Evolutionary conservation across 176 grass and related monocot species (phyloP).

Genomic region (Leersia perrieri): DNA sequence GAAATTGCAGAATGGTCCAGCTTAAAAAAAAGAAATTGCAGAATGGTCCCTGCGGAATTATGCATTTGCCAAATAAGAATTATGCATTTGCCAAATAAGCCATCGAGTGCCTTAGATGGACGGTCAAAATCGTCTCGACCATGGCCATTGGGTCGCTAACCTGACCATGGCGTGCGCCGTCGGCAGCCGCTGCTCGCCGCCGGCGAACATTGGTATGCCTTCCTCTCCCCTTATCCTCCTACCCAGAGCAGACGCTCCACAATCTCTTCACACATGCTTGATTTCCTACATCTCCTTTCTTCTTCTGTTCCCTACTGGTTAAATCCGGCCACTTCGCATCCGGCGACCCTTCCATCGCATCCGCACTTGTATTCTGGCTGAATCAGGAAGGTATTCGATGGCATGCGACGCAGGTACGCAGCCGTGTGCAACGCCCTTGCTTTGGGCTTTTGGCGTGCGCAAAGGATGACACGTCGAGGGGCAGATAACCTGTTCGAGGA

Average conservation of each 20-base stretch:
- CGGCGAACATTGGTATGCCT: conserved; percentile 47
- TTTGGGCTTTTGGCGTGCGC: conserved; percentile 50
- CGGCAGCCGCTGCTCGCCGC: conserved; percentile 44
- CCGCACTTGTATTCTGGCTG: conserved; percentile 40
- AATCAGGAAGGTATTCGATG: conserved; percentile 40
- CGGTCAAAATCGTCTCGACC: too few species aligned
- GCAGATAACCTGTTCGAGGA: conserved; percentile 61
- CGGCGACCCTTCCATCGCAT: conserved; percentile 51
- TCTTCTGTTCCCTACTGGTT: conserved; percentile 27
- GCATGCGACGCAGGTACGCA: conserved; percentile 18
- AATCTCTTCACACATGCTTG: too few species aligned
- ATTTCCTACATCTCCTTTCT: too few species aligned
- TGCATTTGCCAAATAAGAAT: neutral
- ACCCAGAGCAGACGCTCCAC: too few species aligned
- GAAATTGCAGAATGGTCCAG: too few species aligned
- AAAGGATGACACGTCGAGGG: neutral
- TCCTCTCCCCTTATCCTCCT: neutral
- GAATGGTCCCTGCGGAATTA: too few species aligned
- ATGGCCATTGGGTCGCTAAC: too few species aligned
- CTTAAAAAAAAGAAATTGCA: too few species aligned
- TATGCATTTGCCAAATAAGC: neutral
- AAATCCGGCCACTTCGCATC: conserved; percentile 44
- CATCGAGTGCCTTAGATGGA: too few species aligned
- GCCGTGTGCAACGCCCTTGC: conserved; percentile 51
- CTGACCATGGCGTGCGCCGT: conserved; percentile 23